Evolutionary conservation across 1,284 basidiomycete genomes (phyloP), one percentile per base, ranked within the genome.

Genomic region (Ceratobasidium sp.): DNA sequence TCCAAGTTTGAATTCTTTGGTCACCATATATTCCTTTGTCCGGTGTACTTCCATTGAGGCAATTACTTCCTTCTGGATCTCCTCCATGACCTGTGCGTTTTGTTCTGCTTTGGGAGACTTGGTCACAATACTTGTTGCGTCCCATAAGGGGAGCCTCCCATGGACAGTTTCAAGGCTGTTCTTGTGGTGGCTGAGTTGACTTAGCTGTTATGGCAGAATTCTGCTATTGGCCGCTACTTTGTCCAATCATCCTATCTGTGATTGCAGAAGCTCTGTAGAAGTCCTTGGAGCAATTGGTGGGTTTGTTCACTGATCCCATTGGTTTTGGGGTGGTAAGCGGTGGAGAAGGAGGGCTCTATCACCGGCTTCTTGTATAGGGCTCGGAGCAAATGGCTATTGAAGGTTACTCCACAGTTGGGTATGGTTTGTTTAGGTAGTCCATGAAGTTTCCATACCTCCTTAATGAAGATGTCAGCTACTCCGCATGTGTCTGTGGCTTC

Each of bases 381-480:
- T n/a, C 51, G 6, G 13, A 53, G 51, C 6, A 53, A 53, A 6
- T 53, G 51, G 51, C 51, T 53, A 20, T 53, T 53, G 18, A 53
- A 53, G 18, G 51, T 53, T n/a, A 53, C 39, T 13, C 77, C 77
- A 5, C 66, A 1, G 40, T 77, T 28, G 0, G 66, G 72, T 7
- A 71, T 53, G 23, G 69, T 71, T 9, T 33, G n/a, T 5, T 39
- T n/a, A 33, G 72, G 77, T 6, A 66, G 3, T 7, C 77, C 77
- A 73, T 78, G 70, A 3, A 77, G 70, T 75, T 58, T 53, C 67
- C 66, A 78, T 46, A 78, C 46, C 4, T 78, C 26, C 20, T n/a
- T 58, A 28, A 58, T 58, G 79, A 81, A 81, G 23, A 76, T 79
- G 55, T 56, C 40, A 12, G 80, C 81, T 7, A 79, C 58, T 12